These are phyloP conservation scores for Leishmania guyanensis DNA, from an alignment of 208 protist genomes.

Conservation along the genomic window DNA sequence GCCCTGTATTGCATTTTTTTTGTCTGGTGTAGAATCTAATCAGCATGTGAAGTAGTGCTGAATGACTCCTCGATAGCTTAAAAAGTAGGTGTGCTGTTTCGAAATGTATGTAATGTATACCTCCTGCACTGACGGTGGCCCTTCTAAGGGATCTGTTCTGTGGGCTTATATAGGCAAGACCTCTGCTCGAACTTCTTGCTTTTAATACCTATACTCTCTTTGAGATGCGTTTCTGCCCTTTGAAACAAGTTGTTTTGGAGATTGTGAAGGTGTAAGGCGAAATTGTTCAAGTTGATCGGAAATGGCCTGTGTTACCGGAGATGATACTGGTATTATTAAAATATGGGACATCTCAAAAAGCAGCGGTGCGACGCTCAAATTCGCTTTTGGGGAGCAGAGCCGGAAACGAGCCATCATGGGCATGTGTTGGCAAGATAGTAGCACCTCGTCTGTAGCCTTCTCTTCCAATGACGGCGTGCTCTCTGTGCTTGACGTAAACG, in stretches of 20 bases:
- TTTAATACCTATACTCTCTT: background rate
- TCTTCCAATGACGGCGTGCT: constrained; percentile 70
- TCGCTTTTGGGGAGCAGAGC: constrained; percentile 71
- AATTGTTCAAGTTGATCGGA: background rate
- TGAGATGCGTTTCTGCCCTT: background rate
- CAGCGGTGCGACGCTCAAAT: constrained; percentile 63
- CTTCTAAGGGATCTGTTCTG: background rate
- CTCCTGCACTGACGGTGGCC: background rate
- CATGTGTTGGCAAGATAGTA: constrained; percentile 77
- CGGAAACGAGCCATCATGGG: constrained; percentile 61
- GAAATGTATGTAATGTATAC: no score
- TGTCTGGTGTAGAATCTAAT: background rate
- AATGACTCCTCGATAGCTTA: no score
- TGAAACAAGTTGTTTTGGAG: background rate
- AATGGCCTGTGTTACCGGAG: constrained; percentile 84
- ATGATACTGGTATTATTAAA: constrained; percentile 85
- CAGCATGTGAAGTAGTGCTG: no score
- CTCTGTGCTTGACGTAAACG: constrained; percentile 47
- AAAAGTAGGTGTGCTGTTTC: background rate
- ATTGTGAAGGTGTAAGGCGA: background rate
- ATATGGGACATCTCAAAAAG: constrained; percentile 84
- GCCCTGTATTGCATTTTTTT: background rate
- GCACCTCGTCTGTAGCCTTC: constrained; percentile 55
- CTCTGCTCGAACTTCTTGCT: background rate
- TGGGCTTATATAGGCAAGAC: background rate